phyloP scores from a whole-genome alignment of 108 stramenopile genomes.

The Stephanodiscus triporus region DNA sequence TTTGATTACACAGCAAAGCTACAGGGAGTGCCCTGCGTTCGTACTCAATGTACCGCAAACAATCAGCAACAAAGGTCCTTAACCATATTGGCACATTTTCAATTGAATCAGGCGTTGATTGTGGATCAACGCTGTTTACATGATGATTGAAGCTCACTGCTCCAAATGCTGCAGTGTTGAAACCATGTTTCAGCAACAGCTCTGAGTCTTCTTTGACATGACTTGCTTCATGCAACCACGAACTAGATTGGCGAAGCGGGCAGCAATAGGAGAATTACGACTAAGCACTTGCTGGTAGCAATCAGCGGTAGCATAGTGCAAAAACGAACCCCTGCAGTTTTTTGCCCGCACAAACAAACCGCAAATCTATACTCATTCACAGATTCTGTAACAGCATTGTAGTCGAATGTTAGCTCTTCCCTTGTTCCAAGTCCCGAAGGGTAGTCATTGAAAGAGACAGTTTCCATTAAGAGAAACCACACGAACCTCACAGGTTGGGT shows the following conservation, averaged over 20 bases:
- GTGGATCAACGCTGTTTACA: conserved; percentile 16
- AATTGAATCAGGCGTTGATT: conserved; percentile 63
- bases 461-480: conserved; percentile 84
- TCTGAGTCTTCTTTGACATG: conserved; percentile 80
- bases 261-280: conserved; percentile 79
- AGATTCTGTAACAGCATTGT: conserved; percentile 91
- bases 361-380: conserved; percentile 90
- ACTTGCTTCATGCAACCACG: conserved; percentile 83
- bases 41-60: conserved; percentile 92
- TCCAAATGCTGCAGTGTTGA: conserved; percentile 91
- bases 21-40: conserved; percentile 93
- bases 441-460: conserved; percentile 93
- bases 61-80: conserved; percentile 76
- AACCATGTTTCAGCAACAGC: conserved; percentile 82
- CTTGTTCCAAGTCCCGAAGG: conserved; percentile 82
- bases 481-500: conserved; percentile 92
- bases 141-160: conserved; percentile 76
- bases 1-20: conserved; percentile 84
- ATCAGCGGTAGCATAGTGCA: conserved; percentile 92
- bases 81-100: conserved; percentile 88
- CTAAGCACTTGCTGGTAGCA: conserved; percentile 92
- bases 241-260: conserved; percentile 76
- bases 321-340: conserved; percentile 91
- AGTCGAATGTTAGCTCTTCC: conserved; percentile 98
- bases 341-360: conserved; percentile 92